Percentiles rank a stretch among this genome's conserved stretches.
phyloP scores from a whole-genome alignment of 148 eudicot species.

The Amaranthus palmeri region DNA sequence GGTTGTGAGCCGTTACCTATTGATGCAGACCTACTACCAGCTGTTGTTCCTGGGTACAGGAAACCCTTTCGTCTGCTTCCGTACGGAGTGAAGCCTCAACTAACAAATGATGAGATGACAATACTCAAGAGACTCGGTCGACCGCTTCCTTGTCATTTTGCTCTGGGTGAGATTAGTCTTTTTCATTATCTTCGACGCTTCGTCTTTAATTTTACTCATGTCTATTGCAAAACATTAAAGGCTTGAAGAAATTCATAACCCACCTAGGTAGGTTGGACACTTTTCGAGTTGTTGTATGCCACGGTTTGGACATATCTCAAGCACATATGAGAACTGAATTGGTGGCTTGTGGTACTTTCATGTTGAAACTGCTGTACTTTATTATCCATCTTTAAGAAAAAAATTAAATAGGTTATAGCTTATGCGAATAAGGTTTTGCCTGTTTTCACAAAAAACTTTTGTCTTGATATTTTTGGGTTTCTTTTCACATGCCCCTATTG shows the following conservation, averaged over 20 bases:
- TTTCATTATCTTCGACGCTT: background rate
- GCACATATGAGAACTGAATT: background rate
- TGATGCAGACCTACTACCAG: conserved; percentile 96
- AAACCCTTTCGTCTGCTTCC: conserved; percentile 96
- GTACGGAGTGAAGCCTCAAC: conserved; percentile 66
- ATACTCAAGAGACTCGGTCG: conserved; percentile 76
- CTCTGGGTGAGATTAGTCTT: conserved; percentile 47
- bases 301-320: background rate
- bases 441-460: background rate
- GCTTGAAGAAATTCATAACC: background rate
- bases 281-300: background rate
- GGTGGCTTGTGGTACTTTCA: background rate
- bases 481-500: background rate
- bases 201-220: background rate
- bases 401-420: background rate
- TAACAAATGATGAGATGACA: conserved; percentile 97
- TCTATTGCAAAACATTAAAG: background rate
- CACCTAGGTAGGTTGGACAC: background rate
- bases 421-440: background rate
- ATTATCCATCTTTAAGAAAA: background rate
- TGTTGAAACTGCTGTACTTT: background rate
- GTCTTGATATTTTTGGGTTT: background rate
- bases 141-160: conserved; percentile 96
- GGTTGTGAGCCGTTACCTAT: conserved; percentile 89
- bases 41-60: conserved; percentile 70